Evolutionary conservation across 129 eudicot genomes (phyloP).

Genomic region (Lonicera japonica): DNA sequence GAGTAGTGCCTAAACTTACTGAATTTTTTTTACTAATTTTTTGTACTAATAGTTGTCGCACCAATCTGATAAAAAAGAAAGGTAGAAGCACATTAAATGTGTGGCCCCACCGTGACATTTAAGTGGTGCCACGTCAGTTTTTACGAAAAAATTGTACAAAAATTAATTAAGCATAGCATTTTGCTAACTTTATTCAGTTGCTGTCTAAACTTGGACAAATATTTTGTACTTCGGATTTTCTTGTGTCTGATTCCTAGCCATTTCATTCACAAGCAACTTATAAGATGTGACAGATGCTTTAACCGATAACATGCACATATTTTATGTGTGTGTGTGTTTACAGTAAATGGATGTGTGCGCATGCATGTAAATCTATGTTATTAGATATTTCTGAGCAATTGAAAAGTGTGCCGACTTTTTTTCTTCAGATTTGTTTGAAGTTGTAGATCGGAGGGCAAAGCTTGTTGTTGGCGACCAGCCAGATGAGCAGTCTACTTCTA

Average conservation of each 20-base stretch:
- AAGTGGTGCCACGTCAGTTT: too few species aligned
- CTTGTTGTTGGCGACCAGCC: conserved; percentile 75
- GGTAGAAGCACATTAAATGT: too few species aligned
- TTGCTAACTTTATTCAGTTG: too few species aligned
- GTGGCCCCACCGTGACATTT: too few species aligned
- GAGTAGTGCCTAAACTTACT: too few species aligned
- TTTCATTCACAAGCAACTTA: not conserved
- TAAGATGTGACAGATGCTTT: not conserved
- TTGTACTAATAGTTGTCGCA: too few species aligned
- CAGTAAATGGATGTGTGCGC: not conserved
- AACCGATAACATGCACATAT: not conserved
- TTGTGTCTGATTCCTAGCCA: not conserved
- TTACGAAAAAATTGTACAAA: too few species aligned
- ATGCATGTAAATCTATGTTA: conserved; percentile 3
- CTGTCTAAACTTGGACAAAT: too few species aligned
- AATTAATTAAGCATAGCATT: too few species aligned
- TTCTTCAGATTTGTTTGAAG: conserved; percentile 87
- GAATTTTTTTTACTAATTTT: too few species aligned
- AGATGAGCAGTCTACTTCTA: conserved; percentile 58
- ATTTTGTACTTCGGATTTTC: not conserved
- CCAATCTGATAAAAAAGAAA: too few species aligned
- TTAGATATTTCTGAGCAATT: conserved; percentile 8
- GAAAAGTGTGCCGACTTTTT: conserved; percentile 4
- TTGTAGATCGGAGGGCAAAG: conserved; percentile 94
- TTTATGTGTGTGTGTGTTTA: not conserved